phyloP scores from a whole-genome alignment of 352 stramenopile genomes.

The Elongisporangium senticosum region DNA sequence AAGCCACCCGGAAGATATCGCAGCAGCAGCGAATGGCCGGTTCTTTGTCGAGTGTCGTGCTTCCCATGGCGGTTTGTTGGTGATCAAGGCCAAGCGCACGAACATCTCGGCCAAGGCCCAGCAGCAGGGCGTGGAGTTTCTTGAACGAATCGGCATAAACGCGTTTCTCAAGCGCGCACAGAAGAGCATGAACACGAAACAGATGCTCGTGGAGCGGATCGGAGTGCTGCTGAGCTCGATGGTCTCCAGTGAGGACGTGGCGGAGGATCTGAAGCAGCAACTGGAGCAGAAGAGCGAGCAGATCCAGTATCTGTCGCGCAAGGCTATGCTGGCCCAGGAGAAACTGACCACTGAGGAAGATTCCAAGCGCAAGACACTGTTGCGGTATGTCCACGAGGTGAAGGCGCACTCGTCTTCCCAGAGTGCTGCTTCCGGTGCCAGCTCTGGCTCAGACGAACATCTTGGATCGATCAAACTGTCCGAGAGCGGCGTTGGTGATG shows the following conservation, averaged over 20 bases:
- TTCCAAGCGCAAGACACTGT: conserved; percentile 92
- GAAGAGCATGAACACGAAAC: conserved; percentile 91
- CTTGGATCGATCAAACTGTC: conserved; percentile 64
- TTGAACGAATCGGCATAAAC: conserved; percentile 89
- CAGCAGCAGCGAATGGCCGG: conserved; percentile 51
- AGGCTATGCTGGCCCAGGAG: conserved; percentile 76
- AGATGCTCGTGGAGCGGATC: conserved; percentile 88
- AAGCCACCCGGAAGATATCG: conserved; percentile 52
- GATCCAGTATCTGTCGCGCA: conserved; percentile 70
- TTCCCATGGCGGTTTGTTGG: conserved; percentile 76
- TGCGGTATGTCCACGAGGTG: conserved; percentile 93
- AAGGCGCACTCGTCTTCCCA: conserved; percentile 49
- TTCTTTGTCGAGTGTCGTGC: conserved; percentile 86
- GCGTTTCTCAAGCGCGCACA: conserved; percentile 91
- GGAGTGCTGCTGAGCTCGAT: conserved; percentile 73
- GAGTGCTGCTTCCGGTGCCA: neutral
- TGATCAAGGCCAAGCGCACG: conserved; percentile 91
- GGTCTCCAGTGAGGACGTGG: conserved; percentile 69
- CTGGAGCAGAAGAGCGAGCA: conserved; percentile 66
- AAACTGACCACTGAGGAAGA: conserved; percentile 90
- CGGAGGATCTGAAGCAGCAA: conserved; percentile 41
- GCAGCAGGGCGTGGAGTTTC: conserved; percentile 76
- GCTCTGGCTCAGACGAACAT: conserved; percentile 12
- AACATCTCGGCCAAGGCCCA: conserved; percentile 49
- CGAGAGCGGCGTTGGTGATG: conserved; percentile 90